These are phyloP conservation scores for Polygonum aviculare DNA, from an alignment of 148 eudicot species.

Conservation along the genomic window DNA sequence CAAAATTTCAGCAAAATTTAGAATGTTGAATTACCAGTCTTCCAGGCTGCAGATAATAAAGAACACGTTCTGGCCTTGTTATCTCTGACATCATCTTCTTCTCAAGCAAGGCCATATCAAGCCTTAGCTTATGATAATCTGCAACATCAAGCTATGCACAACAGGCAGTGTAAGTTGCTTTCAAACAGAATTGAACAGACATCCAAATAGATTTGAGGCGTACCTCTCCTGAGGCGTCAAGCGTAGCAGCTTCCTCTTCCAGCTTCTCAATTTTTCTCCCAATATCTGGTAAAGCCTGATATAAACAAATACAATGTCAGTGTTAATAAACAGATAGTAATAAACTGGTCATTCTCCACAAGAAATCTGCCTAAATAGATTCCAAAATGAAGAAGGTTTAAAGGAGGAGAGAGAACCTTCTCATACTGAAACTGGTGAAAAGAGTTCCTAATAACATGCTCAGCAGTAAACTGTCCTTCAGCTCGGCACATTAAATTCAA, in stretches of 20 bases:
- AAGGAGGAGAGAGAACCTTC: conserved; percentile 46
- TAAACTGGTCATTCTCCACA: background rate
- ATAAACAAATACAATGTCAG: background rate
- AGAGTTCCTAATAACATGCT: conserved; percentile 90
- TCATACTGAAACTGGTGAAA: conserved; percentile 97
- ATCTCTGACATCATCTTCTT: conserved; percentile 91
- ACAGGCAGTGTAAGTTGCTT: conserved; percentile 13
- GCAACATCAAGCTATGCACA: conserved; percentile 63
- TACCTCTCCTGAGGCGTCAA: conserved; percentile 98
- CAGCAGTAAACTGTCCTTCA: conserved; percentile 95
- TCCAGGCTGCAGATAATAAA: conserved; percentile 82
- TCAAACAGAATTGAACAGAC: background rate
- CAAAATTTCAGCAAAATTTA: background rate
- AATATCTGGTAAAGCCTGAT: conserved; percentile 88
- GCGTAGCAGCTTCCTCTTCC: conserved; percentile 78
- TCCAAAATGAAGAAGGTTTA: background rate
- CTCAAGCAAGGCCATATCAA: conserved; percentile 68
- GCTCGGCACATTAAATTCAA: conserved; percentile 97
- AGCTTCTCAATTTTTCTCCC: conserved; percentile 70
- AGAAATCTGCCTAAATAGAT: background rate
- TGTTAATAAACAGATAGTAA: background rate
- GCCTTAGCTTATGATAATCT: conserved; percentile 76
- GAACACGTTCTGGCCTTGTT: conserved; percentile 88
- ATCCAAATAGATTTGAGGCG: background rate
- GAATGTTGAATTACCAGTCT: conserved; percentile 50